These are phyloP conservation scores for Penicillium psychrofluorescens DNA, from an alignment of 495 filamentous ascomycete genomes.

Conservation along the genomic window DNA sequence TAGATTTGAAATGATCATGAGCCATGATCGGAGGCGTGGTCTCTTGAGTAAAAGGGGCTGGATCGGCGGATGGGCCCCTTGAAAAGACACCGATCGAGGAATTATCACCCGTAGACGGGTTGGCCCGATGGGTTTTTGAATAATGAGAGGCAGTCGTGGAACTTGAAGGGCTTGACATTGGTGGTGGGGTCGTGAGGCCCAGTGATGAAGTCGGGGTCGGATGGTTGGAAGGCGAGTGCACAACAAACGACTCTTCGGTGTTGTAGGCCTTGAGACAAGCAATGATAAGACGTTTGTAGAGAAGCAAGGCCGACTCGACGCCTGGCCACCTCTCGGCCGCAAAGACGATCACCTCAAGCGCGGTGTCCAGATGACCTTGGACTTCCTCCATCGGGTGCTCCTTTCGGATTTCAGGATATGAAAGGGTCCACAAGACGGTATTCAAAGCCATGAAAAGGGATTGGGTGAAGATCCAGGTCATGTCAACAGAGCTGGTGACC, in stretches of 20 bases:
- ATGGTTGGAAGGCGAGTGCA: conserved; percentile 52
- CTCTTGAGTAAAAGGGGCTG: conserved; percentile 17
- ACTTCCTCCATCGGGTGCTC: conserved; percentile 63
- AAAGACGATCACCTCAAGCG: conserved; percentile 64
- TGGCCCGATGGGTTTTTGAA: conserved; percentile 25
- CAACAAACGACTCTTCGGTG: conserved; percentile 57
- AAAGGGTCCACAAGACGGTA: conserved; percentile 80
- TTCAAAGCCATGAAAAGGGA: conserved; percentile 82
- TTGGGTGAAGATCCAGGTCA: conserved; percentile 88
- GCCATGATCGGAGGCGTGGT: conserved; percentile 15
- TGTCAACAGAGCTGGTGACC: conserved; percentile 61
- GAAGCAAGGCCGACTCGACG: conserved; percentile 68
- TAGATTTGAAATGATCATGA: conserved; percentile 13
- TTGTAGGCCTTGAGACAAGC: conserved; percentile 81
- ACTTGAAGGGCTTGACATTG: conserved; percentile 43
- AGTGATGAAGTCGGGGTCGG: conserved; percentile 38
- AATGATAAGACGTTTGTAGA: conserved; percentile 72
- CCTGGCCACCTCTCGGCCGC: conserved; percentile 85
- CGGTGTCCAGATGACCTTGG: conserved; percentile 58
- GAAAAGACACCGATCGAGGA: conserved; percentile 27
- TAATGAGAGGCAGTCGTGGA: conserved; percentile 29
- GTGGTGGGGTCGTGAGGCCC: conserved; percentile 40
- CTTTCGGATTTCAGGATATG: conserved; percentile 71
- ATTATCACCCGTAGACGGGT: conserved; percentile 24
- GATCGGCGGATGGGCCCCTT: conserved; percentile 33